These are phyloP conservation scores for Jimgerdemannia flammicorona DNA, from an alignment of 192 early-diverging fungal species.

Conservation along the genomic window DNA sequence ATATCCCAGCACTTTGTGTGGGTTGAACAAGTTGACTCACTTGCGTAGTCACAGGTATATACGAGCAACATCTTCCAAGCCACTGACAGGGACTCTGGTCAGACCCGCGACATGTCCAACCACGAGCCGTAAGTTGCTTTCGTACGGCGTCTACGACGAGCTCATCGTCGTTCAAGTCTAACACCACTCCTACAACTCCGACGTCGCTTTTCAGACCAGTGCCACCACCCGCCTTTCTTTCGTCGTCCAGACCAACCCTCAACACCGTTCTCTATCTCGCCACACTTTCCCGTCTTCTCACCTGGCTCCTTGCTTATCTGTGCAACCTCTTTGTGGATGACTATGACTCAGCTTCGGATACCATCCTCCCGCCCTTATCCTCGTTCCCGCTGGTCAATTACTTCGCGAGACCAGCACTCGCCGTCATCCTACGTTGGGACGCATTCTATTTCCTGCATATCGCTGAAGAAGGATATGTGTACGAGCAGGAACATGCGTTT, in stretches of 20 bases:
- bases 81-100: too few relatives aligned
- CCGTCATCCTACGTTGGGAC: slow-evolving; percentile 83
- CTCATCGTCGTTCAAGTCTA: too few relatives aligned
- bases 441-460: slow-evolving; percentile 83
- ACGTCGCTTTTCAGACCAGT: too few relatives aligned
- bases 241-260: neutral
- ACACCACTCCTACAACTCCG: too few relatives aligned
- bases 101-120: too few relatives aligned
- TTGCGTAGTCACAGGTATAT: too few relatives aligned
- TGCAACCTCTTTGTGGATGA: slow-evolving; percentile 3
- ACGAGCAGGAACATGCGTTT: slow-evolving; percentile 90
- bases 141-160: too few relatives aligned
- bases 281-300: neutral
- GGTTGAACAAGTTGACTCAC: too few relatives aligned
- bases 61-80: too few relatives aligned
- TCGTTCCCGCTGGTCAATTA: neutral
- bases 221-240: neutral
- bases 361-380: neutral
- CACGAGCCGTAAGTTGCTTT: too few relatives aligned
- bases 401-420: slow-evolving; percentile 2
- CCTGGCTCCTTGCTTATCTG: neutral
- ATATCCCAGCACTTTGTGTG: too few relatives aligned
- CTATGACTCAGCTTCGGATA: neutral
- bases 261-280: neutral
- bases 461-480: slow-evolving; percentile 71